phyloP scores from a whole-genome alignment of 345 rosid genomes.

The Luvunga scandens region DNA sequence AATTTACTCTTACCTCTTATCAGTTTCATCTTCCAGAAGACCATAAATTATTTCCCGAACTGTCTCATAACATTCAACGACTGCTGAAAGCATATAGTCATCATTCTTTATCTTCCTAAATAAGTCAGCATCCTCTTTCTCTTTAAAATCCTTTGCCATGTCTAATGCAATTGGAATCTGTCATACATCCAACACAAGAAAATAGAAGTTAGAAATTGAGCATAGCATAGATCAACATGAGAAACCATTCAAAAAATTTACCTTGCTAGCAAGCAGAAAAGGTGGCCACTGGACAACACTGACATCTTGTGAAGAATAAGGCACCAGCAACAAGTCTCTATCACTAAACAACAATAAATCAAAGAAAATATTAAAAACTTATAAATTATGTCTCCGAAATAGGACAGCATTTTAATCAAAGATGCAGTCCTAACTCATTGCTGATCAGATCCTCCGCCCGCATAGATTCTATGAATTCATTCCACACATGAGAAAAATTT shows the following conservation, averaged over 20 bases:
- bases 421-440: slow-evolving; percentile 52
- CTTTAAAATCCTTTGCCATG: slow-evolving; percentile 97
- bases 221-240: slow-evolving; percentile 13
- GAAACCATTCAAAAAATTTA: slow-evolving; percentile 28
- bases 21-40: slow-evolving; percentile 68
- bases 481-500: slow-evolving; percentile 90
- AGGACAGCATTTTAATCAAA: slow-evolving; percentile 18
- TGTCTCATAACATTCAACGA: slow-evolving; percentile 80
- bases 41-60: slow-evolving; percentile 50
- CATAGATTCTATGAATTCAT: slow-evolving; percentile 77
- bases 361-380: slow-evolving; percentile 18
- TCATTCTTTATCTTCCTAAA: slow-evolving; percentile 72
- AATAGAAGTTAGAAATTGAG: slow-evolving; percentile 13
- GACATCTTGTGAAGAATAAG: slow-evolving; percentile 62
- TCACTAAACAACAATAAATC: slow-evolving; percentile 51
- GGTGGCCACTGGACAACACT: slow-evolving; percentile 96
- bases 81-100: slow-evolving; percentile 72
- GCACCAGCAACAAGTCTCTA: slow-evolving; percentile 83
- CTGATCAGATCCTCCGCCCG: slow-evolving; percentile 84
- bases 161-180: slow-evolving; percentile 98
- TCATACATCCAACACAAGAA: slow-evolving; percentile 24
- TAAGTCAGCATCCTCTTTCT: slow-evolving; percentile 65
- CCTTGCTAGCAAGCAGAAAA: slow-evolving; percentile 97
- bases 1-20: slow-evolving; percentile 48
- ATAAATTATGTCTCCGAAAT: slow-evolving; percentile 10